phyloP scores from a whole-genome alignment of 768 basidiomycete genomes.

The Pulveroboletus sp. region DNA sequence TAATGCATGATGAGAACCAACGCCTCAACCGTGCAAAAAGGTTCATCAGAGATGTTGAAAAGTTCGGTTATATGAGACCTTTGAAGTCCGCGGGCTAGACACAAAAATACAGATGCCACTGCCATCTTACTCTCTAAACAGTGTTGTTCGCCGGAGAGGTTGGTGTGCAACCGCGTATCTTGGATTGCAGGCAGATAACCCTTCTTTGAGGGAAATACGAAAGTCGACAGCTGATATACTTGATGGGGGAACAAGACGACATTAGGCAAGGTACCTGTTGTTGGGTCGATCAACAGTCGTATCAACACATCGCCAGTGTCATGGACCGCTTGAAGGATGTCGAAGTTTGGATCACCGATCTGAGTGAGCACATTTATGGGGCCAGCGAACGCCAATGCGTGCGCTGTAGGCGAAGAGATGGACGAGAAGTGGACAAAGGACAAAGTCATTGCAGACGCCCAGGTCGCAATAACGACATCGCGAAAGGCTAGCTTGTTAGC shows the following conservation, averaged over 20 bases:
- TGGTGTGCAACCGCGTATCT: slow-evolving; percentile 15
- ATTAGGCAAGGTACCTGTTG: slow-evolving; percentile 37
- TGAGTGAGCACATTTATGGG: slow-evolving; percentile 19
- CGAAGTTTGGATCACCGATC: slow-evolving; percentile 32
- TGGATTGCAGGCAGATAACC: slow-evolving; percentile 34
- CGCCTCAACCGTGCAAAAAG: slow-evolving; percentile 32
- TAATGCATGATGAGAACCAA: slow-evolving; percentile 45
- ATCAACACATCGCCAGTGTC: slow-evolving; percentile 32
- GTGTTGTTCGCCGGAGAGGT: slow-evolving; percentile 26
- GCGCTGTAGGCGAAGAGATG: slow-evolving; percentile 18
- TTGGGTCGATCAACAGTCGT: slow-evolving; percentile 30
- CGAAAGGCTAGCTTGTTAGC: slow-evolving; percentile 28
- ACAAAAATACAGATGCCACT: slow-evolving; percentile 39
- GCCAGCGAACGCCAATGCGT: slow-evolving; percentile 16
- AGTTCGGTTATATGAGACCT: slow-evolving; percentile 20
- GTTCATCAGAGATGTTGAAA: slow-evolving; percentile 23
- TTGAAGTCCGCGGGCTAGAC: slow-evolving; percentile 44
- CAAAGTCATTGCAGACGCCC: slow-evolving; percentile 32
- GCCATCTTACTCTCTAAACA: slow-evolving; percentile 26
- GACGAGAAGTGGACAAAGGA: slow-evolving; percentile 22
- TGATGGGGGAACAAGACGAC: slow-evolving; percentile 41
- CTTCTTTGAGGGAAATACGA: slow-evolving; percentile 35
- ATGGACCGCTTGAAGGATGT: slow-evolving; percentile 33
- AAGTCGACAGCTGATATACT: slow-evolving; percentile 29
- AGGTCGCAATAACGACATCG: slow-evolving; percentile 38